Evolutionary conservation across 495 filamentous ascomycete species (phyloP).

Genomic region (Neurospora pannonica): DNA sequence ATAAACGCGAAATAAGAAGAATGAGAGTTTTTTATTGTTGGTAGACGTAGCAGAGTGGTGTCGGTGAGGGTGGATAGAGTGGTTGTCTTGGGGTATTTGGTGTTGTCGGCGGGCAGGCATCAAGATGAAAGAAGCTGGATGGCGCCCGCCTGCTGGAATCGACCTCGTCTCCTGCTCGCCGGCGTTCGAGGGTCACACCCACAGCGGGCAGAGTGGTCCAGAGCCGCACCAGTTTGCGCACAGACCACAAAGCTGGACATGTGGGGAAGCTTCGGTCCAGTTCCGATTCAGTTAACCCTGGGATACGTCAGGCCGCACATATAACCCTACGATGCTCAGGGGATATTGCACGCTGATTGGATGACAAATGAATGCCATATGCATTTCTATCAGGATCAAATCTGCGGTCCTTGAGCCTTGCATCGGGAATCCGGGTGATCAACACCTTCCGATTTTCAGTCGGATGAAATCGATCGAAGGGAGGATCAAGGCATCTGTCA

Average conservation of each 20-base stretch:
- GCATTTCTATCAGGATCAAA: background rate
- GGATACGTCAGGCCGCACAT: background rate
- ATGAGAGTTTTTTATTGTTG: background rate
- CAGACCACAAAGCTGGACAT: background rate
- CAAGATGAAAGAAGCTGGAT: background rate
- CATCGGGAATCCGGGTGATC: background rate
- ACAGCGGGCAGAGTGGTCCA: background rate
- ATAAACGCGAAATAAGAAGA: background rate
- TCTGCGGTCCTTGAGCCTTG: background rate
- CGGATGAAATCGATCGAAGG: background rate
- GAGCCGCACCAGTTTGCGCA: background rate
- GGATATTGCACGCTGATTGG: background rate
- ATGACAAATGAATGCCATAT: background rate
- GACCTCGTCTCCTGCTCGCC: background rate
- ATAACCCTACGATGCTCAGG: background rate
- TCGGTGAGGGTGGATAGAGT: background rate
- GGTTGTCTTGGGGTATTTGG: background rate
- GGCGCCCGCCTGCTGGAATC: background rate
- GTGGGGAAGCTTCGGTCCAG: background rate
- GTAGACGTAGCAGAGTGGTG: background rate
- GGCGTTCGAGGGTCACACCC: background rate
- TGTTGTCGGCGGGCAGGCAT: background rate
- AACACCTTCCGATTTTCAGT: background rate
- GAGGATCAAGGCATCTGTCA: background rate
- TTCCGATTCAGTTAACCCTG: background rate